Base-by-base conservation (phyloP, 1,284 basidiomycete species). In the Melampsora americana region DNA sequence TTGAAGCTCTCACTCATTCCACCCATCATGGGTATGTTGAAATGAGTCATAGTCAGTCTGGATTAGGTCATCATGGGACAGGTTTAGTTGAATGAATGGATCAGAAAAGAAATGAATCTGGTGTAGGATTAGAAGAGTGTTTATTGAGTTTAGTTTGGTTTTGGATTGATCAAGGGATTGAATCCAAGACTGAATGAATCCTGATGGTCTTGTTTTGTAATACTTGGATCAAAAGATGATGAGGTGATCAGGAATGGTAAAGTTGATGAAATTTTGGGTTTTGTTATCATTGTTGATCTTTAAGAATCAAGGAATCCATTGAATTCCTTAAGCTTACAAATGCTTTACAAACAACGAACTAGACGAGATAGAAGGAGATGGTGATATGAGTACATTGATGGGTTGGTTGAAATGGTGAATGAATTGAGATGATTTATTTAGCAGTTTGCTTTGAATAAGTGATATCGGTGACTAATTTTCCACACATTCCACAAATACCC, bases 401-500 rank as follows among this genome's bases (percentile, higher is more conserved):
- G n/a, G n/a, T n/a, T n/a, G n/a, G n/a, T n/a, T n/a, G n/a, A n/a
- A n/a, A n/a, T n/a, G n/a, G n/a, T n/a, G n/a, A 20, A 56, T 12
- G 26, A 56, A 56, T 70, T 53, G 42, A 59, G 5, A 44, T 71
- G 28, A 48, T 32, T 66, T 66, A 76, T 65, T 76, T 76, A 48
- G 64, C 61, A 28, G 66, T 61, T 65, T 76, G 73, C 28, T 76
- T 50, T 30, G 66, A 76, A 53, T 76, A 69, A 1, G 73, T 69
- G 2, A 76, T 66, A 65, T 76, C 73, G 18, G 67, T 69, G 11
- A 76, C 60, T 56, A 76, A 69, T 56, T 68, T 69, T 11, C 73
- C 73, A 44, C 73, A 76, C 73, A 76, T 76, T 26, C 66, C 66
- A 69, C 73, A 76, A 9, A 76, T 23, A 48, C 73, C 73, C 73